Evolutionary conservation across 495 filamentous ascomycete species (phyloP).

Genomic region (Cetradonia linearis): DNA sequence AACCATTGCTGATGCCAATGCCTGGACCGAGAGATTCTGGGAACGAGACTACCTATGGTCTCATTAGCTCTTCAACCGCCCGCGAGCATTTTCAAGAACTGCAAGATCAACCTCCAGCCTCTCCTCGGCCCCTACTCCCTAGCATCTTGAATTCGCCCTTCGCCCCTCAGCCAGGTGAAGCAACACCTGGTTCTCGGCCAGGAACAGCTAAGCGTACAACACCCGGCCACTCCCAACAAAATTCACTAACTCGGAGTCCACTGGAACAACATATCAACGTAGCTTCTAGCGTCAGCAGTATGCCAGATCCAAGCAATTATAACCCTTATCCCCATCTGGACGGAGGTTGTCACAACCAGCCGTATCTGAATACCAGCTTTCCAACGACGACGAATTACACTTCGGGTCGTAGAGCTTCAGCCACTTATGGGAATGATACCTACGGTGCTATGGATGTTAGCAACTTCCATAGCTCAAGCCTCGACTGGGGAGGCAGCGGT

Average conservation of each 20-base stretch:
- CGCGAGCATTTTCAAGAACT: conserved; percentile 11
- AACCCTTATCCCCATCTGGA: background rate
- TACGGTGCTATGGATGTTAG: conserved; percentile 5
- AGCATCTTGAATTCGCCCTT: conserved; percentile 42
- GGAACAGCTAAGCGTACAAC: conserved; percentile 18
- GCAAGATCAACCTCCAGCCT: conserved; percentile 16
- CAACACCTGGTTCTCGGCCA: conserved; percentile 25
- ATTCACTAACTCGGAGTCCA: conserved; percentile 10
- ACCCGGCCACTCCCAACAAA: conserved; percentile 15
- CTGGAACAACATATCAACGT: background rate
- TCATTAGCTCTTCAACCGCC: conserved; percentile 12
- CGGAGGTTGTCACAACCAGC: conserved; percentile 3
- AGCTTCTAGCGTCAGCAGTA: conserved; percentile 16
- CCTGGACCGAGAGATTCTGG: background rate
- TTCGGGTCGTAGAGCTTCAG: conserved; percentile 2
- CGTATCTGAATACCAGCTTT: background rate
- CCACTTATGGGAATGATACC: background rate
- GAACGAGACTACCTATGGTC: conserved; percentile 22
- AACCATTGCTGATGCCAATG: conserved; percentile 21
- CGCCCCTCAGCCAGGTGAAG: conserved; percentile 28
- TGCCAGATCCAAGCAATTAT: conserved; percentile 19
- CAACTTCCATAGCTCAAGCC: conserved; percentile 21
- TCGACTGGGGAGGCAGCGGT: conserved; percentile 19
- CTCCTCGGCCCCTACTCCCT: conserved; percentile 28
- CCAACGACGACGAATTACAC: background rate